Evolutionary conservation across 2,329 filamentous ascomycete species (phyloP).

Genomic region (Cercospora sesami): DNA sequence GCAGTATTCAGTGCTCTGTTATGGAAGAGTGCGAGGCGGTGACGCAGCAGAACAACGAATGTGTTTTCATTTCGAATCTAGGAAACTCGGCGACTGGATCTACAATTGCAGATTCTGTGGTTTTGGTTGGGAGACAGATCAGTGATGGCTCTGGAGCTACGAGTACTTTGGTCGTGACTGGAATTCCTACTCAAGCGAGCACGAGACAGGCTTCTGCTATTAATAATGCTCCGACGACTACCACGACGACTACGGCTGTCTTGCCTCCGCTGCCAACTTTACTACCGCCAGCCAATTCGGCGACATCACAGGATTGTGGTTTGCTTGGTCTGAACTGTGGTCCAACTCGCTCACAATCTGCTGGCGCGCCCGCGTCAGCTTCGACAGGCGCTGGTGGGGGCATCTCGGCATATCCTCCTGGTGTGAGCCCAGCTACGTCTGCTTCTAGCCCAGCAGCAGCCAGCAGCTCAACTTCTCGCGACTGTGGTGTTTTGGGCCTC

Average conservation of each 20-base stretch:
- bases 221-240: constrained; percentile 14
- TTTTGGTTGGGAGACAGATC: constrained; percentile 23
- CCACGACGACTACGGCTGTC: constrained; percentile 9
- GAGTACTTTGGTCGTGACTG: constrained; percentile 10
- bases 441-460: background rate
- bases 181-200: constrained; percentile 14
- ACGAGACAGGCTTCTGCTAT: constrained; percentile 12
- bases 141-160: constrained; percentile 7
- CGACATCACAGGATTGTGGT: constrained; percentile 1
- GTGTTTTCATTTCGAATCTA: constrained; percentile 24
- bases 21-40: constrained; percentile 24
- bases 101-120: constrained; percentile 25
- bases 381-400: background rate
- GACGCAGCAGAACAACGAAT: constrained; percentile 18
- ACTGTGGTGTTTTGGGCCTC: constrained; percentile 5
- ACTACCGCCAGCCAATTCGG: constrained; percentile 6
- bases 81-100: constrained; percentile 19
- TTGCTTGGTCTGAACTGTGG: constrained; percentile 8
- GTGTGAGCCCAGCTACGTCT: background rate
- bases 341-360: background rate
- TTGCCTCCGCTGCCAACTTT: constrained; percentile 1
- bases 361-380: background rate
- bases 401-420: background rate
- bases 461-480: background rate
- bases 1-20: constrained; percentile 28